phyloP scores from a whole-genome alignment of 441 rosid genomes.

The Adansonia rubrostipa region DNA sequence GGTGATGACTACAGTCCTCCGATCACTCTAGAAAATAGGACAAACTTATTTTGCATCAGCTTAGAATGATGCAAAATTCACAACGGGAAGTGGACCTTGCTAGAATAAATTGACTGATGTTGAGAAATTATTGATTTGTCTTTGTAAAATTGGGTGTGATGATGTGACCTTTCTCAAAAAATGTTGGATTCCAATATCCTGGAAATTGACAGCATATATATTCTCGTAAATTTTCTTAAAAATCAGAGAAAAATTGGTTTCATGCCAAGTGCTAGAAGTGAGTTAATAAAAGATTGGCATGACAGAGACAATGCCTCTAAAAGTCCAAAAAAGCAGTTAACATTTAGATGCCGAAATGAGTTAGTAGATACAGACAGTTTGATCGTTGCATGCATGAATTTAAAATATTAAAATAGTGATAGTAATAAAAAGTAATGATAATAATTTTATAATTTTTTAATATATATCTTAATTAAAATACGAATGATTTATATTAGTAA shows the following conservation, averaged over 20 bases:
- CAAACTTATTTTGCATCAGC: background rate
- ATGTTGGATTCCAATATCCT: background rate
- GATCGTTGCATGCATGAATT: too few species aligned
- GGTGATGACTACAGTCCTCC: background rate
- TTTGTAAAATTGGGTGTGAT: background rate
- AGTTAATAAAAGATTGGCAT: too few species aligned
- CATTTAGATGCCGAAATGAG: background rate
- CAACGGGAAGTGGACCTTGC: background rate
- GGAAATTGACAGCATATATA: background rate
- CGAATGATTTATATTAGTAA: too few species aligned
- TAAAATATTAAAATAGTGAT: too few species aligned
- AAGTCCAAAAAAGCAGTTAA: background rate
- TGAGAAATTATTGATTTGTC: background rate
- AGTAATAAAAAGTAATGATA: too few species aligned
- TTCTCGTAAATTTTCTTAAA: background rate
- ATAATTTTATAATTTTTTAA: too few species aligned
- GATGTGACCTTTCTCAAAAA: background rate
- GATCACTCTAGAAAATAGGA: background rate
- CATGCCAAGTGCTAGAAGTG: background rate
- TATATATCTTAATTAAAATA: too few species aligned
- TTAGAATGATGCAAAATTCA: background rate
- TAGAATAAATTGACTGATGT: background rate
- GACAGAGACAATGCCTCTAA: background rate
- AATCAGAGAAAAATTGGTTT: background rate
- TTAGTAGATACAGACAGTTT: too few species aligned